Base-by-base conservation (phyloP, 352 stramenopile species). In the Globisporangium orthogonon region DNA sequence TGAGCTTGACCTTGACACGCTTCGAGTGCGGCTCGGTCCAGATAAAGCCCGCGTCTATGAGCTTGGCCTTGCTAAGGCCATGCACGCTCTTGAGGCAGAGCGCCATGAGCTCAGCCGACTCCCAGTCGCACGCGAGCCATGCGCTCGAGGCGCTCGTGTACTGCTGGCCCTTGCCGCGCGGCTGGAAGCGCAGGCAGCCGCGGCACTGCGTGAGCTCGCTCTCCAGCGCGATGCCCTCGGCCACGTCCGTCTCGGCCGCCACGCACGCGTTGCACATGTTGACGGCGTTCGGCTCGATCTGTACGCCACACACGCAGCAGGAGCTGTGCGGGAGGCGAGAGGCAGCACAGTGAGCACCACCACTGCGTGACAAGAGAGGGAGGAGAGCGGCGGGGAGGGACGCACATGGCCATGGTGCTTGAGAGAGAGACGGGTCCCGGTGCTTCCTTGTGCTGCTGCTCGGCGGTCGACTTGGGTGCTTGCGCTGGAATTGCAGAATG, bases 1-100 rank as follows among this genome's bases (percentile, higher is more conserved):
- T 83, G 37, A 92, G 71, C 29, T 82, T 74, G 41, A 92, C 53
- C 57, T 92, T 92, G 45, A 94, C 55, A 50, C 84, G 79, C 52
- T 89, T 88, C 15, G 75, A 87, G 67, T 94, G 84, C 15, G 74
- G 82, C 60, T 94, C 84, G 2, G 84, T 94, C 84, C 84, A 94
- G 53, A 94, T 76, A 56, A 89, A 91, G 9, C 65, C 70, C 7
- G 84, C 84, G 66, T 94, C 84, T 13, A 89, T 65, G 35, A 94
- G 69, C 56, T 92, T 91, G 52, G 68, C 78, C 60, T 87, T 87
- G 49, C 56, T 61, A 18, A 92, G 72, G 0, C 75, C 75, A 6
- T 75, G 62, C 40, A 92, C 62, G 62, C 70, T 85, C 76, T 90
- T 90, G 33, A 92, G 70, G 50, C 79, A 89, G 40, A 92, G 68